phyloP scores from a whole-genome alignment of 116 monocot species.

The Dioscorea cayenensis region DNA sequence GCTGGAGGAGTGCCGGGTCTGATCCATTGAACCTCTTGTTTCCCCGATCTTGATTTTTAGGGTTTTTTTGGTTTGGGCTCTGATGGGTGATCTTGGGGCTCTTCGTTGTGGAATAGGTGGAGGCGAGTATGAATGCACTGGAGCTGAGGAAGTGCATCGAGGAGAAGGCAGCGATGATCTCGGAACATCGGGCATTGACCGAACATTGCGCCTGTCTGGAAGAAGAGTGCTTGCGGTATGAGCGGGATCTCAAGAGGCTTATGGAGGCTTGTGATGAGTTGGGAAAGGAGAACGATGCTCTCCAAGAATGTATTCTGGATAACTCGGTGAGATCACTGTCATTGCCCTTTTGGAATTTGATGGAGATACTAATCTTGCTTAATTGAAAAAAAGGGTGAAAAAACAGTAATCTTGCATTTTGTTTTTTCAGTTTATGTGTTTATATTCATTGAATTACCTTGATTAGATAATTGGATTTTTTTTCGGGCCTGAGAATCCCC shows the following conservation, averaged over 20 bases:
- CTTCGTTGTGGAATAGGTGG: slow-evolving; percentile 38
- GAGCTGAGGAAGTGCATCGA: slow-evolving; percentile 55
- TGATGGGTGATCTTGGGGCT: not conserved
- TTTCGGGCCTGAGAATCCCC: too few relatives aligned
- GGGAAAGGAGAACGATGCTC: slow-evolving; percentile 71
- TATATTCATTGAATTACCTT: too few relatives aligned
- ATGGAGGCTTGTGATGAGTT: slow-evolving; percentile 75
- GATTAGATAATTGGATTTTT: too few relatives aligned
- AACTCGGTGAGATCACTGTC: slow-evolving; percentile 31
- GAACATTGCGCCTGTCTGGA: slow-evolving; percentile 39
- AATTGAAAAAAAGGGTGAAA: too few relatives aligned
- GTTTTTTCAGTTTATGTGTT: too few relatives aligned
- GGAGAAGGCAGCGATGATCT: slow-evolving; percentile 56
- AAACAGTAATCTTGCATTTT: too few relatives aligned
- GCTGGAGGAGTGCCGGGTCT: slow-evolving; percentile 42
- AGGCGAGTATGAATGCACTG: slow-evolving; percentile 69
- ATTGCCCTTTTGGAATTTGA: not conserved
- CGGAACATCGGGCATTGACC: slow-evolving; percentile 22
- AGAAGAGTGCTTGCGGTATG: slow-evolving; percentile 56
- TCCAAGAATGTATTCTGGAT: slow-evolving; percentile 28
- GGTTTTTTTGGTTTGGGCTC: not conserved
- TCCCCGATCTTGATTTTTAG: not conserved
- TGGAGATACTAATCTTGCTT: not conserved
- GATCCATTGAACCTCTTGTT: not conserved
- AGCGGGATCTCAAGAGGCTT: slow-evolving; percentile 49